Conservation (phyloP, 129 eudicot genomes). For the Gnaphalium uliginosum region DNA sequence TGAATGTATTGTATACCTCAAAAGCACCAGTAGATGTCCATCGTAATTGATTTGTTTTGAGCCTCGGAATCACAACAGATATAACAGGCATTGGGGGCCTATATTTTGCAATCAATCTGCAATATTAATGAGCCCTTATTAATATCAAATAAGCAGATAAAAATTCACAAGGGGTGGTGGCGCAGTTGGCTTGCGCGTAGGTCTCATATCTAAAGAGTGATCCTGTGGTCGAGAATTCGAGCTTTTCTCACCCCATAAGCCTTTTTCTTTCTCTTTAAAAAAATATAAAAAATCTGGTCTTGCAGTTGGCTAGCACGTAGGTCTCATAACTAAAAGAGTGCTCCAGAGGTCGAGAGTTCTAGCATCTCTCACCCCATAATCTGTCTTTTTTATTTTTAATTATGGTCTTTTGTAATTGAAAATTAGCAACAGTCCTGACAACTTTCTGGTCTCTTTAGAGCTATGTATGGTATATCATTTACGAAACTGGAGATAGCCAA, state of each 20-base stretch:
- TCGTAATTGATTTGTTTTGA: slow-evolving; percentile 77
- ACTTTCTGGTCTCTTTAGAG: too few relatives aligned
- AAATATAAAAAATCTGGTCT: slow-evolving; percentile 51
- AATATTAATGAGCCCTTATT: slow-evolving; percentile 19
- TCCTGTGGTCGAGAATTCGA: slow-evolving; percentile 99
- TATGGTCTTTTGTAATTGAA: background rate
- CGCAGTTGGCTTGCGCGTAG: slow-evolving; percentile 99
- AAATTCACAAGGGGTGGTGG: slow-evolving; percentile 79
- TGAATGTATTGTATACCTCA: slow-evolving; percentile 51
- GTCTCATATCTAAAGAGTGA: slow-evolving; percentile 83
- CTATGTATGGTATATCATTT: too few relatives aligned
- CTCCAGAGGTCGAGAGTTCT: too few relatives aligned
- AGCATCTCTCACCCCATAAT: slow-evolving; percentile 49
- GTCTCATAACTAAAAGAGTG: too few relatives aligned
- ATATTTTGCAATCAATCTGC: slow-evolving; percentile 87
- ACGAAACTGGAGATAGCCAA: too few relatives aligned
- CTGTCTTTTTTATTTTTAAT: background rate
- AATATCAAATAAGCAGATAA: slow-evolving; percentile 49
- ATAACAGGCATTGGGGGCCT: slow-evolving; percentile 93
- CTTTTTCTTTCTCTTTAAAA: slow-evolving; percentile 52
- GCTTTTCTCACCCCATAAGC: slow-evolving; percentile 91
- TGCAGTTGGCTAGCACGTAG: slow-evolving; percentile 46
- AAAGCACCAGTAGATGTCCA: slow-evolving; percentile 90
- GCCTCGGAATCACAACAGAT: slow-evolving; percentile 82
- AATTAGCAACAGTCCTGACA: background rate